A percentile compares a stretch with the other conserved stretches of the same genome.
These are phyloP conservation scores for Coemansia sp. DNA, from an alignment of 192 early-diverging fungal species.

Conservation along the genomic window DNA sequence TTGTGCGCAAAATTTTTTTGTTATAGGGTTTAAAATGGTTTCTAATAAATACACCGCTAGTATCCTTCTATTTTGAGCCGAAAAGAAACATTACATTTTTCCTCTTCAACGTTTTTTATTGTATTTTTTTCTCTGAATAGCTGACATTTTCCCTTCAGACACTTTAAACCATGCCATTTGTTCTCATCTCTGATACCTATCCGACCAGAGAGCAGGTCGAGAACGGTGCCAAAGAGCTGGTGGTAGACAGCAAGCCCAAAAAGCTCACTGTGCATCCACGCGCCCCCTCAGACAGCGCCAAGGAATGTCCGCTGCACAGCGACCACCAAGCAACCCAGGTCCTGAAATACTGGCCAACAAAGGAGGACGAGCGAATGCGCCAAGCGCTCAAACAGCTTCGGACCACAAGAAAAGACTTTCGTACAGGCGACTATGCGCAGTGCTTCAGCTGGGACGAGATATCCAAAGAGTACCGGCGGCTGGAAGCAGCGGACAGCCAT, in stretches of 20 bases:
- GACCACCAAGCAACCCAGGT: neutral
- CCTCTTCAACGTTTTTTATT: neutral
- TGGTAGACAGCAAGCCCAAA: conserved; percentile 4
- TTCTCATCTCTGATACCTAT: conserved; percentile 9
- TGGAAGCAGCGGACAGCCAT: neutral
- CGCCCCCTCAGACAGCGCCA: neutral
- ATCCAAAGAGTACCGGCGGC: conserved; percentile 11
- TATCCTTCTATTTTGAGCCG: no score
- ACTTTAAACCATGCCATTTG: neutral
- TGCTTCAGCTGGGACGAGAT: conserved; percentile 46
- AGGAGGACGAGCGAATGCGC: conserved; percentile 41
- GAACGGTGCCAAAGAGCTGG: conserved; percentile 2
- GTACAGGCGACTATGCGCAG: conserved; percentile 26
- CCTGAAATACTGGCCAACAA: conserved; percentile 21
- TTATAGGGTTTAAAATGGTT: no score
- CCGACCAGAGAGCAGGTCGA: conserved; percentile 9
- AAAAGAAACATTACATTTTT: neutral
- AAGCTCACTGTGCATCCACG: neutral
- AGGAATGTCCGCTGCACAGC: conserved; percentile 10
- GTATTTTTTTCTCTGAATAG: neutral
- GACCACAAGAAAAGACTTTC: conserved; percentile 21
- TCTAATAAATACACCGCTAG: no score
- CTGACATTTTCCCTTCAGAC: no score
- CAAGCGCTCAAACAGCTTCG: conserved; percentile 26
- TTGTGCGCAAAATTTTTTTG: no score